A percentile compares a stretch with the other conserved stretches of the same genome.
phyloP scores from a whole-genome alignment of 768 basidiomycete genomes.

The Nidularia pulvinata region DNA sequence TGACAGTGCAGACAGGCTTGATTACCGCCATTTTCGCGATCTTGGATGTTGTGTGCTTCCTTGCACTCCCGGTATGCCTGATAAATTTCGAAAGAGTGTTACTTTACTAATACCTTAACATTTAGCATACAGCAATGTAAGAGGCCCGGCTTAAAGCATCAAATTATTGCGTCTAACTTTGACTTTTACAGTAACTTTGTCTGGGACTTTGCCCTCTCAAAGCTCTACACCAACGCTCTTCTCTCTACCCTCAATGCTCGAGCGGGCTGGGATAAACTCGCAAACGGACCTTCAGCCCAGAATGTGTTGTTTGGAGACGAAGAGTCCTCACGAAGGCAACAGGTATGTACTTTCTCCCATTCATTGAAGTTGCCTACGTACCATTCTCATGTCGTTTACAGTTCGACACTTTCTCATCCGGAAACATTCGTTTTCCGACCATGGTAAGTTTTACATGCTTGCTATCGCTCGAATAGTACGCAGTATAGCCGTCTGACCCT shows the following conservation, averaged over 20 bases:
- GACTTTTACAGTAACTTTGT: conserved; percentile 14
- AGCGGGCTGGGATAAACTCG: conserved; percentile 8
- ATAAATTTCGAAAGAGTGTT: background rate
- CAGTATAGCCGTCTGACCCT: background rate
- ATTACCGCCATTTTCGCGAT: conserved; percentile 21
- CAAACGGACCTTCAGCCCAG: conserved; percentile 3
- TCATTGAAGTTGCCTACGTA: no score
- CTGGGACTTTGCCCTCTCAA: conserved; percentile 23
- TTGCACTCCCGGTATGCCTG: conserved; percentile 13
- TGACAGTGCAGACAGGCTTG: conserved; percentile 27
- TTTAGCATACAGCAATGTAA: conserved; percentile 19
- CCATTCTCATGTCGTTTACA: background rate
- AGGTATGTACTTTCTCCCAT: background rate
- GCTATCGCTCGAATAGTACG: no score
- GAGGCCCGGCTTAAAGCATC: background rate
- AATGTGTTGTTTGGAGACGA: conserved; percentile 12
- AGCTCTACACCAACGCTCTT: conserved; percentile 21
- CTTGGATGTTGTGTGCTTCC: conserved; percentile 25
- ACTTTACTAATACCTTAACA: background rate
- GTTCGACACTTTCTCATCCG: background rate
- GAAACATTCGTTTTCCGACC: background rate
- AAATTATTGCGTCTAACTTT: background rate
- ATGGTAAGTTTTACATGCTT: background rate
- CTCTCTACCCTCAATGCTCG: conserved; percentile 19
- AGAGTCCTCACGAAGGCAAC: background rate